A percentile compares a stretch with the other conserved stretches of the same genome.
Evolutionary conservation across 208 protist species (phyloP).

Genomic region (Porcisia deanei): DNA sequence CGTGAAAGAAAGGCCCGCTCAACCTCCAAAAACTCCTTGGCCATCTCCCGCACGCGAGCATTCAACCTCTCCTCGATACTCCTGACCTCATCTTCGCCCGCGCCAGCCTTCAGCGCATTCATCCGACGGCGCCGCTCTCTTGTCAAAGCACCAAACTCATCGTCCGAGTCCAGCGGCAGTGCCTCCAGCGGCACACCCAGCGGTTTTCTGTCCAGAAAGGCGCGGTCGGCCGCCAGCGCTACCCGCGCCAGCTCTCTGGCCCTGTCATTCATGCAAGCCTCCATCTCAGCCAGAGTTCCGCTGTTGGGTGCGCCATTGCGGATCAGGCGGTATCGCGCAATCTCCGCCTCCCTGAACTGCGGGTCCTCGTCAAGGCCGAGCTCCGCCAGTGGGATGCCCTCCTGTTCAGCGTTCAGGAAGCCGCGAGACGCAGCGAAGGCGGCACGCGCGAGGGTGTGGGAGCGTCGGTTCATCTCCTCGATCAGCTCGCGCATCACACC

Average conservation of each 20-base stretch:
- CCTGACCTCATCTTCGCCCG: slow-evolving; percentile 44
- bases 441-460: slow-evolving; percentile 62
- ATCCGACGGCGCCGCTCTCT: slow-evolving; percentile 62
- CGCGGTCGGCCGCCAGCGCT: slow-evolving; percentile 60
- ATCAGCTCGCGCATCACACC: slow-evolving; percentile 67
- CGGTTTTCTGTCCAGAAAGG: slow-evolving; percentile 73
- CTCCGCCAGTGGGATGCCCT: slow-evolving; percentile 71
- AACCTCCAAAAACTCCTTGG: slow-evolving; percentile 44
- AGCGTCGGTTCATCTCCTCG: slow-evolving; percentile 72
- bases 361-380: slow-evolving; percentile 77
- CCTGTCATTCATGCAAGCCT: slow-evolving; percentile 51
- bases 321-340: slow-evolving; percentile 57
- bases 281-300: slow-evolving; percentile 34
- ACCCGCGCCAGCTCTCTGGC: slow-evolving; percentile 56
- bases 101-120: slow-evolving; percentile 48
- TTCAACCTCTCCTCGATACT: slow-evolving; percentile 76
- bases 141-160: slow-evolving; percentile 58
- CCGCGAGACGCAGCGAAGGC: slow-evolving; percentile 66
- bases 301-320: slow-evolving; percentile 22
- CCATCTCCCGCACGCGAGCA: slow-evolving; percentile 58
- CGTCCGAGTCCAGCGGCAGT: slow-evolving; percentile 70
- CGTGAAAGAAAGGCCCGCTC: slow-evolving; percentile 65
- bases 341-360: slow-evolving; percentile 79
- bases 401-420: slow-evolving; percentile 75
- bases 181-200: slow-evolving; percentile 78